phyloP scores from a whole-genome alignment of 2,329 filamentous ascomycete species.

The Trichoderma koningiopsis region DNA sequence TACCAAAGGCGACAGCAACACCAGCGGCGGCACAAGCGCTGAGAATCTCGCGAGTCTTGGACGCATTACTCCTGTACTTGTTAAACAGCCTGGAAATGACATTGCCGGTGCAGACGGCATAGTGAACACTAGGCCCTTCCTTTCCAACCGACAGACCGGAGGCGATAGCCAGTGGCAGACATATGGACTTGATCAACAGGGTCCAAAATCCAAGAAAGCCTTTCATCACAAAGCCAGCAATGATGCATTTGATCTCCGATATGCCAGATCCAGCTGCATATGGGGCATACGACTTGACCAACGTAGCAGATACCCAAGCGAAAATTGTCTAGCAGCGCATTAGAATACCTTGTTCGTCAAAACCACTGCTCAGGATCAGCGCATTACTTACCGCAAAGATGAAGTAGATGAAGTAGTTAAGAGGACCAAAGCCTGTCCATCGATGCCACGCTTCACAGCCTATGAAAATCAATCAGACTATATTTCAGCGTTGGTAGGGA shows the following conservation, averaged over 20 bases:
- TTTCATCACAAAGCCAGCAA: conserved; percentile 99
- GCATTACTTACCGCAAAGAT: conserved; percentile 67
- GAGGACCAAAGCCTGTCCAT: conserved; percentile 76
- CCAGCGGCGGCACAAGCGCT: conserved; percentile 94
- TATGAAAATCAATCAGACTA: conserved; percentile 40
- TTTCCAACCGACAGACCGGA: conserved; percentile 95
- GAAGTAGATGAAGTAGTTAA: conserved; percentile 89
- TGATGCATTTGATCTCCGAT: conserved; percentile 98
- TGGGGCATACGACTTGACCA: conserved; percentile 90
- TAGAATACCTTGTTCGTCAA: background rate
- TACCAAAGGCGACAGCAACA: conserved; percentile 95
- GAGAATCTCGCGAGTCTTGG: conserved; percentile 92
- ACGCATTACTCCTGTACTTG: conserved; percentile 89
- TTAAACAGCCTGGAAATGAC: conserved; percentile 91
- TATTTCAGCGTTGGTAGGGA: too few relatives aligned
- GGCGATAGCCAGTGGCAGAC: conserved; percentile 86
- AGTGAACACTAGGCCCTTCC: conserved; percentile 98
- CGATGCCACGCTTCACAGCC: conserved; percentile 85
- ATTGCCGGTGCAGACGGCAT: conserved; percentile 95
- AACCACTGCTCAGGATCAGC: background rate
- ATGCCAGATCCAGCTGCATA: conserved; percentile 97
- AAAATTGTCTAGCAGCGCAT: conserved; percentile 64
- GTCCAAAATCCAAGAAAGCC: conserved; percentile 93
- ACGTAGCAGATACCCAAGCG: conserved; percentile 75
- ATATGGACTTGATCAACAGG: conserved; percentile 89